Percentiles rank a stretch among this genome's conserved stretches.
Conservation (phyloP, 2,329 filamentous ascomycete species). For the Biscogniauxia sp. region DNA sequence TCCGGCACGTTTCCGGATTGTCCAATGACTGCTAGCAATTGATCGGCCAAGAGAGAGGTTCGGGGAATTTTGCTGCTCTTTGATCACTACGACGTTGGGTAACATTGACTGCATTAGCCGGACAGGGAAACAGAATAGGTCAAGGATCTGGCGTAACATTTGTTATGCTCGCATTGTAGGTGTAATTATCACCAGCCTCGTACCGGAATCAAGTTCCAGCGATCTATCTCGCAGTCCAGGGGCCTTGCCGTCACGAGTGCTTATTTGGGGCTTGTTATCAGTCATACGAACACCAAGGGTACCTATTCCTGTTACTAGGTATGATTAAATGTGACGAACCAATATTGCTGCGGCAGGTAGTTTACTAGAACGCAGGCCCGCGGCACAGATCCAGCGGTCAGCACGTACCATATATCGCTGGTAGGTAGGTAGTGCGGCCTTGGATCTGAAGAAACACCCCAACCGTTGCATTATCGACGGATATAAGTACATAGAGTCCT, state of each 20-base stretch:
- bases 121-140: not conserved
- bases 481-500: not conserved
- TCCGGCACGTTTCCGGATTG: not conserved
- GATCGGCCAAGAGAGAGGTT: not conserved
- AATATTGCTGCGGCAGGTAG: not conserved
- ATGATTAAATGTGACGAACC: not conserved
- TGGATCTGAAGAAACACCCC: not conserved
- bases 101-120: not conserved
- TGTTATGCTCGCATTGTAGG: not conserved
- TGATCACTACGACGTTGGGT: not conserved
- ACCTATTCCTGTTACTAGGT: not conserved
- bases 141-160: not conserved
- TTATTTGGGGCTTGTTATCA: not conserved
- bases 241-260: not conserved
- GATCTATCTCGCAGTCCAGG: not conserved
- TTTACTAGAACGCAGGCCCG: not conserved
- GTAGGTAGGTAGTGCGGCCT: not conserved
- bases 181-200: not conserved
- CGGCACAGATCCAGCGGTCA: not conserved
- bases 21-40: not conserved
- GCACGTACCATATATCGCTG: not conserved
- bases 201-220: not conserved
- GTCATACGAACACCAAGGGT: not conserved
- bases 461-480: not conserved
- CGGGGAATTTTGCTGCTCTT: not conserved